Base-by-base conservation (phyloP, 2,329 filamentous ascomycete genomes). In the Ophiostoma ulmi region DNA sequence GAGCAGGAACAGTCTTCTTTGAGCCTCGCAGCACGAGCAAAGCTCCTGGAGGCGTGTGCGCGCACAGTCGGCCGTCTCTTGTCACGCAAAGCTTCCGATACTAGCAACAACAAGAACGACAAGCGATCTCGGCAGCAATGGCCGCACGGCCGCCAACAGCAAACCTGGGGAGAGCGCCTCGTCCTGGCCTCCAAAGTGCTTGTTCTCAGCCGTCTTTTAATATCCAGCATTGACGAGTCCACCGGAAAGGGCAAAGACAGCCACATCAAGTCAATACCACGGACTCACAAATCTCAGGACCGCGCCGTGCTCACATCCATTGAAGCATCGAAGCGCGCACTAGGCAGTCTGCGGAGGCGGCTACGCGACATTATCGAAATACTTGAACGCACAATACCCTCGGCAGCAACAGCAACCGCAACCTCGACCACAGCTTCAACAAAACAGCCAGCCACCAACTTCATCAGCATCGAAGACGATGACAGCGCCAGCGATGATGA, bases 181-280 rank as follows among this genome's bases (percentile, higher is more conserved):
- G 80, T 90, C 3, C 74, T 87, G 76, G 86, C 86, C 70, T 82
- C 92, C 3, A 97, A 92, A 79, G 83, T 92, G 1, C 82, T 94
- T 66, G 90, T 96, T 14, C 81, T 97, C 58, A 89, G 90, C 52
- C 85, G 93, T 48, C 81, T 96, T 69, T 80, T 97, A 71, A 85
- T 90, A 73, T 94, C 92, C 76, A 90, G 88, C 70, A 83, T 97
- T 8, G 85, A 85, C 4, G 85, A 63, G 20, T 5, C 31, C 22
- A 67, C 39, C 26, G 55, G 2, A 35, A 55, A 58, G 36, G 11
- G 35, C 64, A 66, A n/a, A 63, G 14, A 58, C 63, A n/a, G 48
- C 63, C 13, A 48, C 38, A 3, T 17, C 58, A 22, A 65, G 63
- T 22, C 63, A 22, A 39, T 39, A 65, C 20, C 20, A 65, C 35